Percentiles rank a stretch among this genome's conserved stretches.
Conservation (phyloP, 768 basidiomycete genomes). For the Podaxis sp. region DNA sequence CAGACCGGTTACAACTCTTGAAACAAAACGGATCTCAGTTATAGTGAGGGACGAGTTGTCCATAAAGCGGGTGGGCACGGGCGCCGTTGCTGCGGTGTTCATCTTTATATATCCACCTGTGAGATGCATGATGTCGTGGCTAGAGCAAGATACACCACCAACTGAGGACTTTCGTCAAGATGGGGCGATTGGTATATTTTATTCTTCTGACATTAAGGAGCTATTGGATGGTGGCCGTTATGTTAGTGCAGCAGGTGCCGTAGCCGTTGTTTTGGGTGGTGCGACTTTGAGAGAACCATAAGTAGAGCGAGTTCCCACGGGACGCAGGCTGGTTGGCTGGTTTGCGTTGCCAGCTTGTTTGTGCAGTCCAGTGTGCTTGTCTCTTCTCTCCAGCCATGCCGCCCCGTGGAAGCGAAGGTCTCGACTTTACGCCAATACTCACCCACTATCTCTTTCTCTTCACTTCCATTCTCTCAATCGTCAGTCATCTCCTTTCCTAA, state of each 20-base stretch:
- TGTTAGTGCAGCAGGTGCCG: no score
- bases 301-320: slow-evolving; percentile 9
- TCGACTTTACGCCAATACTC: slow-evolving; percentile 86
- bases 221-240: no score
- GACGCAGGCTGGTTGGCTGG: slow-evolving; percentile 14
- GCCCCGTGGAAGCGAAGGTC: slow-evolving; percentile 60
- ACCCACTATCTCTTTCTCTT: slow-evolving; percentile 92
- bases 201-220: no score
- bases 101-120: background rate
- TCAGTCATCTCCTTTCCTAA: slow-evolving; percentile 39
- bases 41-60: slow-evolving; percentile 3
- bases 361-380: slow-evolving; percentile 12
- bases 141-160: no score
- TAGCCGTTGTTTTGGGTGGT: no score
- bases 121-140: no score
- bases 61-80: slow-evolving; percentile 13
- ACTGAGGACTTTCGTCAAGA: no score
- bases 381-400: slow-evolving; percentile 37
- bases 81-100: background rate
- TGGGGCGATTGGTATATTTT: background rate
- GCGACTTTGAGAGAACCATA: slow-evolving; percentile 24
- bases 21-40: slow-evolving; percentile 8
- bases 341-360: slow-evolving; percentile 15
- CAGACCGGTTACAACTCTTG: background rate
- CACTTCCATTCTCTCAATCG: slow-evolving; percentile 79